Evolutionary conservation across 257 asterid genomes (phyloP).

Genomic region (Cruciata laevipes): DNA sequence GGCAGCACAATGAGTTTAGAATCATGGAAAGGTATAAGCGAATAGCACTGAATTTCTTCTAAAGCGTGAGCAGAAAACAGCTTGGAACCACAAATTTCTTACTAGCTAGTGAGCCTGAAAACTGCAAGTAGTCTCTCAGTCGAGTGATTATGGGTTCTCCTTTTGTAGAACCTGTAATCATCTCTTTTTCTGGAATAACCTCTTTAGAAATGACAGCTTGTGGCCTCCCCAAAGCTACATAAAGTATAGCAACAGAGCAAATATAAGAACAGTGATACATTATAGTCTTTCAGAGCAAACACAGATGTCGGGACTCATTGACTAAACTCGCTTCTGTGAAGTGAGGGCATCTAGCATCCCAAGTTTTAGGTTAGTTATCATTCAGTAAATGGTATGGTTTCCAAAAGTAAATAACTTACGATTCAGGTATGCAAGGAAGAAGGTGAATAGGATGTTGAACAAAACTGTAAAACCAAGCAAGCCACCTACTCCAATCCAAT

Average conservation of each 20-base stretch:
- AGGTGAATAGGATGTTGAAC: constrained; percentile 73
- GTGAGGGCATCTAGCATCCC: background rate
- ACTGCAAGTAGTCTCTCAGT: constrained; percentile 74
- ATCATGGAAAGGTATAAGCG: constrained; percentile 3
- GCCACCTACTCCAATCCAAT: constrained; percentile 93
- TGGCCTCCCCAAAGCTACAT: constrained; percentile 69
- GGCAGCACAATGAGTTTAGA: constrained; percentile 1
- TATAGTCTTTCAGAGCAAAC: background rate
- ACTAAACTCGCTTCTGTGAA: constrained; percentile 11
- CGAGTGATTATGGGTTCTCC: constrained; percentile 63
- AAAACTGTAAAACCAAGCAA: constrained; percentile 72
- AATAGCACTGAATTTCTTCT: background rate
- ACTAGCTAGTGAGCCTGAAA: constrained; percentile 85
- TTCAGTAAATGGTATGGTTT: constrained; percentile 11
- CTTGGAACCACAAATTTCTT: constrained; percentile 24
- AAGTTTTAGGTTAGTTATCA: constrained; percentile 11
- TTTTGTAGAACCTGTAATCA: constrained; percentile 30
- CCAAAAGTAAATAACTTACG: constrained; percentile 48
- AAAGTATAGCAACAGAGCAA: constrained; percentile 16
- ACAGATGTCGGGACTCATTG: too few relatives aligned
- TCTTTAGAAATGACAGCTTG: constrained; percentile 80
- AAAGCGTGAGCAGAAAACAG: background rate
- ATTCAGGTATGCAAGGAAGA: constrained; percentile 62
- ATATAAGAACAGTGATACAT: background rate
- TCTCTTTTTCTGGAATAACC: constrained; percentile 54